Evolutionary conservation across 1,284 basidiomycete genomes (phyloP), one percentile per base, ranked within the genome.

Genomic region (Apiotrichum laibachii): DNA sequence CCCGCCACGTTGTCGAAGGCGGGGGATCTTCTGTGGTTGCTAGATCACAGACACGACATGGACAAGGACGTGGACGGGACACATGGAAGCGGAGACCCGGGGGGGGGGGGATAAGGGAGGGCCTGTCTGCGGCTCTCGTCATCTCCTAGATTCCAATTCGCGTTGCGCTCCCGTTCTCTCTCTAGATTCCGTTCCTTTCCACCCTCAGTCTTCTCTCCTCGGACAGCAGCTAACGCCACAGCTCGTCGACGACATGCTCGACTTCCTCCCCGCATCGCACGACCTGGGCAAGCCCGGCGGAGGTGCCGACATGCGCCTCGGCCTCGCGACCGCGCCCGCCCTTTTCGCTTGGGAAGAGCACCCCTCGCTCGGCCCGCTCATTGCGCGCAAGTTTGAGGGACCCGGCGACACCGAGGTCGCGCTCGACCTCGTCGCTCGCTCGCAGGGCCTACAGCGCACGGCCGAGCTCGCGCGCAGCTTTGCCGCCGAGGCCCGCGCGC

Each of bases 341-440:
- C 79, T 99, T n/a, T 98, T 89, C 72, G 95, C 96, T 16, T 92
- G 90, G 82, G 91, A 96, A 77, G 88, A 96, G 73, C 83, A 90
- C 73, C 85, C 90, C 8, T 66, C 72, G 15, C 81, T 96, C 73
- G 86, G 87, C 2, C 86, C 88, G 1, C 80, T 98, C 62, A 93
- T 99, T 57, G 81, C 83, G 51, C 85, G 96, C 56, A 89, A 91
- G 79, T 96, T 98, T 75, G 81, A 84, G 45, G 80, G 84, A 18
- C 81, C 85, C 33, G 95, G 92, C 11, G 95, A 99, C 72, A 88
- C 94, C 34, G 89, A 94, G 67, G 78, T 84, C 67, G 92, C 91
- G 2, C 78, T 87, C 49, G 83, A 88, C 47, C 81, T 88, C 50
- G 90, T 96, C 39, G 82, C 83, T 31, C 79, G 82, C 39, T 90